Base-by-base conservation (phyloP, 2,329 filamentous ascomycete species). In the Ilyonectria mors-panacis region DNA sequence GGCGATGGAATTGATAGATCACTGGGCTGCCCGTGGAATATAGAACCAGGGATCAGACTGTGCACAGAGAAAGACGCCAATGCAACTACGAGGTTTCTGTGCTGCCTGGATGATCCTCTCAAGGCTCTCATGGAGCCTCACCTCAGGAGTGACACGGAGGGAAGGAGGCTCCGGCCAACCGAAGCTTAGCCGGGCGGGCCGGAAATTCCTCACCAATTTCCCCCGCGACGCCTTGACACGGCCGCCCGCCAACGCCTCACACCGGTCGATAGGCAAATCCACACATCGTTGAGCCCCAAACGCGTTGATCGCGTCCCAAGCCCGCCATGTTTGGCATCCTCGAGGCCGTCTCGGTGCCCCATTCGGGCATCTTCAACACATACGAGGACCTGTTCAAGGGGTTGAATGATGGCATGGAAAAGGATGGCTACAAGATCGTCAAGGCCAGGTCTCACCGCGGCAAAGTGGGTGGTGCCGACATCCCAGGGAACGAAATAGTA, bases 371-470 rank as follows among this genome's bases (percentile, higher is more conserved):
- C 60, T 84, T 79, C 67, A 72, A 71, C 59, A 78, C 79, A n/a
- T 83, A 81, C 67, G 82, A 84, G 17, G 81, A 83, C 15, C 77
- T 84, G 23, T 82, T 84, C 68, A 75, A 76, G 47, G 77, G 82
- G 39, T 76, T 84, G 44, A 83, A 79, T 66, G 75, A 77, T 58
- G 80, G 79, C 37, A 83, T 84, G 78, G 77, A 81, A 64, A 83
- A 82, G 70, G 79, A 84, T 64, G 82, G 82, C 65, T 84, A 83
- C 79, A 84, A 83, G 68, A 80, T 84, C 60, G 82, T 84, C 76
- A 84, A 84, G 73, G 78, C 80, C 33, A 78, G 82, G 65, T 83
- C 82, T 28, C 81, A 84, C 72, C 81, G 82, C 66, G 78, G 79
- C 65, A 79, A 81, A 58, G 77, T 82, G 65, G 80, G 80, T 51